These are phyloP conservation scores for Pinus taeda DNA, from an alignment of 75 land plant species.

Conservation along the genomic window DNA sequence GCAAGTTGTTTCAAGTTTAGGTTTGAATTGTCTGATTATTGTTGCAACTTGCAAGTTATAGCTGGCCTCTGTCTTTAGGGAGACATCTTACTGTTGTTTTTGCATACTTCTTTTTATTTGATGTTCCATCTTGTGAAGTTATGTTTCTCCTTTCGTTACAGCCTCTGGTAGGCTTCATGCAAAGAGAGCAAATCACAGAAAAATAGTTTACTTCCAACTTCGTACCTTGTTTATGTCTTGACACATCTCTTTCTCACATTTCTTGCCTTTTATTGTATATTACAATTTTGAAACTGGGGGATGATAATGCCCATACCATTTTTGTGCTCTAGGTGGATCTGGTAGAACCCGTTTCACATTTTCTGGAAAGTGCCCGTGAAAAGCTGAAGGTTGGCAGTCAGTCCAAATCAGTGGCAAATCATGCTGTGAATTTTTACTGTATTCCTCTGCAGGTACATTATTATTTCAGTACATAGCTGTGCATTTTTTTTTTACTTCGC, in stretches of 20 bases:
- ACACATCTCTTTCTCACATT: neutral
- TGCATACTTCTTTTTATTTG: neutral
- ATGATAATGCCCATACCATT: neutral
- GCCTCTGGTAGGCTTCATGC: neutral
- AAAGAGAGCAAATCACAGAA: neutral
- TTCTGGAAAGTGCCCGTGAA: conserved; percentile 78
- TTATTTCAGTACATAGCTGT: neutral
- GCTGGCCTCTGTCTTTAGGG: neutral
- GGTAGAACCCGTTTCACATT: conserved; percentile 96
- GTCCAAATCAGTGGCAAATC: conserved; percentile 28
- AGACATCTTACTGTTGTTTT: neutral
- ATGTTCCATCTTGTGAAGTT: neutral
- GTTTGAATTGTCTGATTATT: too few relatives aligned
- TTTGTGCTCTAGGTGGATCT: conserved; percentile 79
- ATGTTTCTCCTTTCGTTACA: neutral
- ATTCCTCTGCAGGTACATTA: conserved; percentile 76
- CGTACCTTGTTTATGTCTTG: too few relatives aligned
- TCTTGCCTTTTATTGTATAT: neutral
- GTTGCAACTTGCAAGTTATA: too few relatives aligned
- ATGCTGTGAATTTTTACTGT: conserved; percentile 81
- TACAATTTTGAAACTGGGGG: neutral
- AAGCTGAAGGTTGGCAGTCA: conserved; percentile 33
- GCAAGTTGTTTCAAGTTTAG: neutral
- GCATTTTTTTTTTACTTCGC: too few relatives aligned
- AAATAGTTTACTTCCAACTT: neutral